These are phyloP conservation scores for Hemerocallis citrina DNA, from an alignment of 106 monocot genomes.

Conservation along the genomic window DNA sequence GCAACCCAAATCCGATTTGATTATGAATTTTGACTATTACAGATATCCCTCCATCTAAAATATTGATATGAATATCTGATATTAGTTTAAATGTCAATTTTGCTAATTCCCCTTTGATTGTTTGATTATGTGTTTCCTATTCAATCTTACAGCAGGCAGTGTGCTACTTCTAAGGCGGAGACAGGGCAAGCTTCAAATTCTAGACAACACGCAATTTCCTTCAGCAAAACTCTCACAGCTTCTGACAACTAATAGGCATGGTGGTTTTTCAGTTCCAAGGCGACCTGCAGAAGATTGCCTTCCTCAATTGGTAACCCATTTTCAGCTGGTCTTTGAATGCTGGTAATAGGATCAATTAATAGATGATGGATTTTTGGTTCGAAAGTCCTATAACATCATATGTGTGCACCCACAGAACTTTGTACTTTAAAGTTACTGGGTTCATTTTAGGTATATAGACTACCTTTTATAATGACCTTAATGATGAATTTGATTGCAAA, in stretches of 20 bases:
- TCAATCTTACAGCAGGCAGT: slow-evolving; percentile 2
- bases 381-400: not conserved
- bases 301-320: slow-evolving; percentile 21
- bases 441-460: not conserved
- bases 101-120: not conserved
- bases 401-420: not conserved
- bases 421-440: not conserved
- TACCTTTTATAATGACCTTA: not conserved
- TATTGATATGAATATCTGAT: too few relatives aligned
- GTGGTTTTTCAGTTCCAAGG: slow-evolving; percentile 13
- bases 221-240: slow-evolving; percentile 21
- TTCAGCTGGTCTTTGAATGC: not conserved
- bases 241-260: slow-evolving; percentile 25
- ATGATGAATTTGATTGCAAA: not conserved
- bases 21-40: too few relatives aligned
- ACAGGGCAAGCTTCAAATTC: not conserved
- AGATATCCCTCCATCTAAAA: too few relatives aligned
- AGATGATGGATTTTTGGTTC: not conserved
- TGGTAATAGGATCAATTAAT: not conserved
- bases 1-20: too few relatives aligned
- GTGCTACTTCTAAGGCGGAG: slow-evolving; percentile 2
- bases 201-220: not conserved
- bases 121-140: not conserved
- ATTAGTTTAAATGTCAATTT: not conserved
- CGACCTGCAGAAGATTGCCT: slow-evolving; percentile 26